Evolutionary conservation across 2,329 filamentous ascomycete genomes (phyloP), one percentile per base, ranked within the genome.

Genomic region (Aureobasidium sp.): DNA sequence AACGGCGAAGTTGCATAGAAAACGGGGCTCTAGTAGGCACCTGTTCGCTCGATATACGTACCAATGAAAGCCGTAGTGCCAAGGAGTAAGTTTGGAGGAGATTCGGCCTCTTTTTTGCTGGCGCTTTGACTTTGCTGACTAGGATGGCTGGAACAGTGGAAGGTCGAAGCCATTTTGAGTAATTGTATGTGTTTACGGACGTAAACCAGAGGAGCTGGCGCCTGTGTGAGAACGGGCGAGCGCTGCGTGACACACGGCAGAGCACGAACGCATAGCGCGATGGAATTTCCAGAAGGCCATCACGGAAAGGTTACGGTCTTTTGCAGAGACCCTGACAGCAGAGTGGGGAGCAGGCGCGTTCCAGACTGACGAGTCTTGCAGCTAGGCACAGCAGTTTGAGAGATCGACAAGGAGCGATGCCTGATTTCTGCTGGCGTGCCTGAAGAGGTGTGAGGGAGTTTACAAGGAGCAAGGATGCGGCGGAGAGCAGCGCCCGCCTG

Each of bases 91-190:
- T 57, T 46, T 56, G 27, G 17, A 57, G 27, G 29, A 57, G 27
- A 29, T 39, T 53, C 52, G 37, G 53, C 9, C 39, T 36, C 29
- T n/a, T 57, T 20, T 57, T 57, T 46, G 3, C 53, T 34, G 27
- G 53, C 53, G 53, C 53, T 57, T 57, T 39, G 27, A 46, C 53
- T 44, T 13, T 57, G 53, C 53, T 57, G 39, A 57, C 53, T 36
- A 34, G 53, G n/a, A 57, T 39, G 39, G 39, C 39, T 43, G 52
- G 26, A 34, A 56, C 9, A 26, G 26, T 56, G 32, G 48, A 52
- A 39, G 34, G 34, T 52, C 50, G 34, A 52, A 52, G 50, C n/a
- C 50, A 36, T 52, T 7, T 55, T 43, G 37, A 55, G 37, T 32
- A 26, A 29, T 15, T 29, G 27, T 37, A n/a, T 44, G 53, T 57